Percentiles rank a stretch among this genome's conserved stretches.
These are phyloP conservation scores for Adiantum capillusveneris DNA, from an alignment of 75 land plant genomes.

Conservation along the genomic window DNA sequence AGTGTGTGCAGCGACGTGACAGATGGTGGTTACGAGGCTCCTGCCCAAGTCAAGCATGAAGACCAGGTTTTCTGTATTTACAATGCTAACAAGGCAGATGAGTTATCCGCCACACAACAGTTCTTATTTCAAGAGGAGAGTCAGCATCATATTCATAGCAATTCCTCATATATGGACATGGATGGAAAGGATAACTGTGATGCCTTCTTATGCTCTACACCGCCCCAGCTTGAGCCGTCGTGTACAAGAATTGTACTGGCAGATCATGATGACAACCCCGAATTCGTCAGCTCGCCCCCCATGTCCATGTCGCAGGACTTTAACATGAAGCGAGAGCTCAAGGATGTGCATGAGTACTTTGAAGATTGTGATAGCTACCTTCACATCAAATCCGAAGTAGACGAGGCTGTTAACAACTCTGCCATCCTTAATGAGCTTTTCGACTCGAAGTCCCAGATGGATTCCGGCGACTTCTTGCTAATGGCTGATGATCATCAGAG, in stretches of 20 bases:
- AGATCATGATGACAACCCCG: neutral
- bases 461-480: neutral
- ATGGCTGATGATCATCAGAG: neutral
- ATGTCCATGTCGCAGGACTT: no score
- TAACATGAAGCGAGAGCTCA: neutral
- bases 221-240: neutral
- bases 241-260: neutral
- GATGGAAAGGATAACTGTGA: neutral
- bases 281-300: neutral
- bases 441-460: neutral
- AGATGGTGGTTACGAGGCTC: no score
- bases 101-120: no score
- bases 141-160: no score
- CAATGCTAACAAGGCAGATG: no score
- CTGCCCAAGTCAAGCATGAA: no score
- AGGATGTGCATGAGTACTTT: neutral
- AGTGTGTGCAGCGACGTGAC: no score
- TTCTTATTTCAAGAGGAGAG: no score
- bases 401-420: neutral
- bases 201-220: neutral
- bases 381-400: neutral
- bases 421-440: constrained; percentile 4
- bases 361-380: neutral
- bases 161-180: no score
- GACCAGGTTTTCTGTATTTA: no score